These are phyloP conservation scores for Nyctanthes arbortristis DNA, from an alignment of 257 asterid genomes.

Conservation along the genomic window DNA sequence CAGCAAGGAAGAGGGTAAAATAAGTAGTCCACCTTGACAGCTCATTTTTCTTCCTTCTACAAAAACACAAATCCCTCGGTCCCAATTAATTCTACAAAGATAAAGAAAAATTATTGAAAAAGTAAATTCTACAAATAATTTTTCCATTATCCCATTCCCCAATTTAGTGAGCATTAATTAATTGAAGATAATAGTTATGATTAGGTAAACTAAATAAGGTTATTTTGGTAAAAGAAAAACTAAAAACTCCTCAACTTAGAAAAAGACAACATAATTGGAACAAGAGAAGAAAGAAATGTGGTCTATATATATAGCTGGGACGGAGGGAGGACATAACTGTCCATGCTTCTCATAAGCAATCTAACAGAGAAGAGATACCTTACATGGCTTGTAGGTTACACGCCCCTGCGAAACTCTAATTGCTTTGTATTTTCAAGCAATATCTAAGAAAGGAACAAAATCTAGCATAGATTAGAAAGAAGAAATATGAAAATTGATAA, in stretches of 20 bases:
- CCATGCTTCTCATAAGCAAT: background rate
- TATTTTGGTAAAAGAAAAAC: too few species aligned
- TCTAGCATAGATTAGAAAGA: background rate
- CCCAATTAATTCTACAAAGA: background rate
- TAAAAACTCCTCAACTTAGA: too few species aligned
- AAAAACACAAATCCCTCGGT: too few species aligned
- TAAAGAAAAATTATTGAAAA: too few species aligned
- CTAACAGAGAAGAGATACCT: background rate
- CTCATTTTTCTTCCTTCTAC: background rate
- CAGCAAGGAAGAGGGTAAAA: background rate
- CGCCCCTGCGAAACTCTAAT: slow-evolving; percentile 14
- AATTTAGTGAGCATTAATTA: too few species aligned
- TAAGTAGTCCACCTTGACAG: background rate
- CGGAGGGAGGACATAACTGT: background rate
- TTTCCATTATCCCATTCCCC: too few species aligned
- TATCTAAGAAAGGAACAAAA: background rate
- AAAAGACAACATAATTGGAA: too few species aligned
- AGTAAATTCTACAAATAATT: too few species aligned
- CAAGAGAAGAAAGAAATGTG: too few species aligned
- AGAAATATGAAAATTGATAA: background rate
- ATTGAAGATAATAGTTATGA: too few species aligned
- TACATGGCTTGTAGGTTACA: background rate
- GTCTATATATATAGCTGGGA: too few species aligned
- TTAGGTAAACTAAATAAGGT: too few species aligned
- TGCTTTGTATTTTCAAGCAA: slow-evolving; percentile 12